phyloP scores from a whole-genome alignment of 2,329 filamentous ascomycete genomes.

The Fusarium liriodendri region DNA sequence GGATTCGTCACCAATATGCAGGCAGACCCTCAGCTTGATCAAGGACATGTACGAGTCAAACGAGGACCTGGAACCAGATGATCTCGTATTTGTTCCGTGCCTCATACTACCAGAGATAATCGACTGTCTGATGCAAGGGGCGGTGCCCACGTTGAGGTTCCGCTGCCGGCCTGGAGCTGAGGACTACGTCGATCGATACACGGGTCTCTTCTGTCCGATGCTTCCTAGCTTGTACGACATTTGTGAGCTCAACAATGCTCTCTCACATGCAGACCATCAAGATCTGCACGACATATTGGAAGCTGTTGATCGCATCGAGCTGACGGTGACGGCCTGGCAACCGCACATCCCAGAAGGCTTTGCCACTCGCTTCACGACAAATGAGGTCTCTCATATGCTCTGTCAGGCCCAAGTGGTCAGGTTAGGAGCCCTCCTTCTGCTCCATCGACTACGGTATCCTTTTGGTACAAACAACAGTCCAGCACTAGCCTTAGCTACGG shows the following conservation, averaged over 20 bases:
- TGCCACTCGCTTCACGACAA: constrained; percentile 21
- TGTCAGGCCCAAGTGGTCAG: constrained; percentile 43
- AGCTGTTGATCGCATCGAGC: constrained; percentile 22
- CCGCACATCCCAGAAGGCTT: constrained; percentile 38
- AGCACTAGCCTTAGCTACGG: constrained; percentile 31
- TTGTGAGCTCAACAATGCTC: constrained; percentile 36
- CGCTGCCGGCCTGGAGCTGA: constrained; percentile 1
- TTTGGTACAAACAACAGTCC: constrained; percentile 34
- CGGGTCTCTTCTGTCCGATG: constrained; percentile 39
- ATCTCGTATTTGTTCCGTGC: constrained; percentile 35
- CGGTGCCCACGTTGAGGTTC: constrained; percentile 37
- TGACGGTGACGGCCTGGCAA: constrained; percentile 30
- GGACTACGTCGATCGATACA: constrained; percentile 39
- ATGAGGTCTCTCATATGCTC: constrained; percentile 44
- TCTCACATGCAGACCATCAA: neutral
- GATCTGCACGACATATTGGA: constrained; percentile 8
- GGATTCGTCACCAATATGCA: constrained; percentile 27
- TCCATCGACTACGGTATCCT: constrained; percentile 37
- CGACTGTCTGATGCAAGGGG: constrained; percentile 37
- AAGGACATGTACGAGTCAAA: constrained; percentile 30
- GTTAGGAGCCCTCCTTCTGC: constrained; percentile 36
- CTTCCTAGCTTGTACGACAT: constrained; percentile 43
- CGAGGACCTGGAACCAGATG: neutral
- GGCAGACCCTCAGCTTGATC: constrained; percentile 33
- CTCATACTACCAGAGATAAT: constrained; percentile 39